These are phyloP conservation scores for Phytophthora vignae DNA, from an alignment of 352 stramenopile species.

Conservation along the genomic window DNA sequence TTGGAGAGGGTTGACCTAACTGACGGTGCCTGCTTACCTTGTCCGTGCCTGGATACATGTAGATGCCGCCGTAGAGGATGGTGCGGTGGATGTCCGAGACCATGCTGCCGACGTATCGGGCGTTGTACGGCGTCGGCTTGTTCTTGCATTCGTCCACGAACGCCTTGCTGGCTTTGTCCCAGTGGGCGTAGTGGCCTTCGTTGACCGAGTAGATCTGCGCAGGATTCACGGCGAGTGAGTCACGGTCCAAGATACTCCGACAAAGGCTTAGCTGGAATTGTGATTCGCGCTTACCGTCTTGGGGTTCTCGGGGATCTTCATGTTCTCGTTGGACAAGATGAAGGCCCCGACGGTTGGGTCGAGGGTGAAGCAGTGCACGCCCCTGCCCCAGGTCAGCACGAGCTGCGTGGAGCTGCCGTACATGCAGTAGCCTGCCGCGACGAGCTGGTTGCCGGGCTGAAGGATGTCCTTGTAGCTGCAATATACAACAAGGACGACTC, in stretches of 20 bases:
- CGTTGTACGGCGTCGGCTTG: constrained; percentile 82
- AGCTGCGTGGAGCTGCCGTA: constrained; percentile 98
- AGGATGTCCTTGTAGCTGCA: constrained; percentile 92
- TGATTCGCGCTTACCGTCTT: constrained; percentile 90
- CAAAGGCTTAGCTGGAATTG: no score
- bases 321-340: constrained; percentile 95
- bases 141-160: constrained; percentile 91
- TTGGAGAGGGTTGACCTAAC: not conserved
- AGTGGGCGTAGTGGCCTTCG: constrained; percentile 96
- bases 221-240: not conserved
- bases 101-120: constrained; percentile 98
- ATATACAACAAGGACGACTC: not conserved
- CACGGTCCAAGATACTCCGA: no score
- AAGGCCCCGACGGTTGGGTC: constrained; percentile 98
- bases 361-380: constrained; percentile 97
- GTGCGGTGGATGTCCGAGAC: constrained; percentile 99
- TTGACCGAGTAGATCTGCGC: constrained; percentile 97
- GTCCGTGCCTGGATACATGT: constrained; percentile 96
- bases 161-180: constrained; percentile 92
- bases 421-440: constrained; percentile 98
- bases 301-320: constrained; percentile 92
- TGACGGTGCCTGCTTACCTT: constrained; percentile 67
- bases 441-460: constrained; percentile 92
- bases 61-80: constrained; percentile 98
- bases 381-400: constrained; percentile 95